Conservation (phyloP, 805 yeast genomes). For the Tetrapisispora iriomotensis region DNA sequence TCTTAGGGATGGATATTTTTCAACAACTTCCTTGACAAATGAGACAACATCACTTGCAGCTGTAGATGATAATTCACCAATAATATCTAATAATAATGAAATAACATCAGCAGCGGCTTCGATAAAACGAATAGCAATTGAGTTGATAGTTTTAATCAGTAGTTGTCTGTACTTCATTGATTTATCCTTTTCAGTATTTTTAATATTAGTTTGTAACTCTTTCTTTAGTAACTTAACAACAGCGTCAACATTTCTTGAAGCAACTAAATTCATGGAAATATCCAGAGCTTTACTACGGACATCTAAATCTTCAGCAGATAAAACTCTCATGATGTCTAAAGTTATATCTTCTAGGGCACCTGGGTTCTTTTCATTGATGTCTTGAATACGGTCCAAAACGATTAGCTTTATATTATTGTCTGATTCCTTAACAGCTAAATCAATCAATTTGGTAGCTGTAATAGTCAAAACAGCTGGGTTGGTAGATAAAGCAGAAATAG, state of each 20-base stretch:
- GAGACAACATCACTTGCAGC: slow-evolving; percentile 84
- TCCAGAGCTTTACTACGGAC: slow-evolving; percentile 83
- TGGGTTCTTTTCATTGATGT: slow-evolving; percentile 61
- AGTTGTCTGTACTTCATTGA: slow-evolving; percentile 79
- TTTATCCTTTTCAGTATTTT: slow-evolving; percentile 61
- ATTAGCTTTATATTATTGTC: slow-evolving; percentile 92
- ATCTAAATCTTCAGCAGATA: slow-evolving; percentile 82
- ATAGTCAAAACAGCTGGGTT: slow-evolving; percentile 59
- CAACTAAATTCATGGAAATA: slow-evolving; percentile 68
- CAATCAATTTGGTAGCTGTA: slow-evolving; percentile 81
- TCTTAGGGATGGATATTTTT: slow-evolving; percentile 77
- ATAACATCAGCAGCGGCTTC: slow-evolving; percentile 91
- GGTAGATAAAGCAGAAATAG: slow-evolving; percentile 52
- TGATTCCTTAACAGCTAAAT: slow-evolving; percentile 82
- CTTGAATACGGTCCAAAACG: slow-evolving; percentile 76
- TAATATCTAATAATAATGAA: slow-evolving; percentile 74
- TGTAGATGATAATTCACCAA: slow-evolving; percentile 71
- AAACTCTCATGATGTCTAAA: slow-evolving; percentile 75
- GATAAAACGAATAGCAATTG: slow-evolving; percentile 75
- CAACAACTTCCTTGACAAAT: slow-evolving; percentile 92
- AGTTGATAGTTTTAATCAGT: slow-evolving; percentile 79
- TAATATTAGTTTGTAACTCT: slow-evolving; percentile 70
- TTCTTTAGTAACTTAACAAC: slow-evolving; percentile 86
- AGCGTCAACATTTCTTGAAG: slow-evolving; percentile 86
- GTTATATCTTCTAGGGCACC: slow-evolving; percentile 78